Base-by-base conservation (phyloP, 2,329 filamentous ascomycete genomes). In the Colletotrichum lindemuthianum region DNA sequence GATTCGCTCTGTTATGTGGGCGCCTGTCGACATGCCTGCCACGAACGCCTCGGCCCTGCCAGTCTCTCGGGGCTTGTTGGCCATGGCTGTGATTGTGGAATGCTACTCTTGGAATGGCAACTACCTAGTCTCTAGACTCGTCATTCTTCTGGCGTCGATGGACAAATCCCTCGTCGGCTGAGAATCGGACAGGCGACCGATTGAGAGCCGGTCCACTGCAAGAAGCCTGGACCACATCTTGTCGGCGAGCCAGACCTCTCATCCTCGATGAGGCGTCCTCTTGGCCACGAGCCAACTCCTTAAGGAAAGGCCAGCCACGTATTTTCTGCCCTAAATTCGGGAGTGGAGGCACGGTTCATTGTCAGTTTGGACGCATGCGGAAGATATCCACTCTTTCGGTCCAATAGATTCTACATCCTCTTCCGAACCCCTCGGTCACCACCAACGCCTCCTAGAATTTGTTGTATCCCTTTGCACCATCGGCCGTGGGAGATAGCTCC, bases 261-360 rank as follows among this genome's bases (percentile, higher is more conserved):
- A 56, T 55, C 61, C 57, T 34, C 34, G 36, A 37, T 33, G 50
- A 32, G 50, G 61, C 61, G 57, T 15, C 32, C 51, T 45, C 10
- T 12, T 15, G 44, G 9, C 33, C 11, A 15, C 8, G 36, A 45
- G 39, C 61, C 61, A 60, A 47, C 16, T 45, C 40, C 50, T 61
- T 39, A 32, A 36, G 40, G 40, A 48, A 51, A 56, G 58, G 57
- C 8, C 47, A 56, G 58, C 58, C 45, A 39, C 24, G 15, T 40
- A 39, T 55, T 47, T 40, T 55, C 51, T 45, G 39, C 51, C 32
- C 50, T 51, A 56, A 41, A 43, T 15, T 65, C 51, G 58, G 61
- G 61, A 61, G 61, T 55, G 45, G 45, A 9, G 55, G 58, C 51
- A 51, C 58, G 40, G 51, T 44, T 45, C 41, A 56, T 51, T 47